phyloP scores from a whole-genome alignment of 1,284 basidiomycete genomes.

The Golubevia sp. region DNA sequence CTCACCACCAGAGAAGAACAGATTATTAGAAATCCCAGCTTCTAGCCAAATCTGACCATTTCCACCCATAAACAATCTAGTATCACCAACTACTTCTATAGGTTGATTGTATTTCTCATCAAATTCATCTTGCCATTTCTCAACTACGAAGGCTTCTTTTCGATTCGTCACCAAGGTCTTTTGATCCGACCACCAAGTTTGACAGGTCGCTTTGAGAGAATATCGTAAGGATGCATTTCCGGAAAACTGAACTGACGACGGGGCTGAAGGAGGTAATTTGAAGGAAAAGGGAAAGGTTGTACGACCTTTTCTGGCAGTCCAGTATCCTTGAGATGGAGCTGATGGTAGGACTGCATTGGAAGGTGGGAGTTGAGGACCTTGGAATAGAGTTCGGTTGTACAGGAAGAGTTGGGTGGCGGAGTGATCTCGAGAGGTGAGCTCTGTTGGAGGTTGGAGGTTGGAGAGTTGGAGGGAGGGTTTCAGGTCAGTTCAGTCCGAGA shows the following conservation, averaged over 20 bases:
- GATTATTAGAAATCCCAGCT: constrained; percentile 31
- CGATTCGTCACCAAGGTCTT: constrained; percentile 38
- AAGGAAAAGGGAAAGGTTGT: constrained; percentile 50
- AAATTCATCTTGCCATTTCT: constrained; percentile 38
- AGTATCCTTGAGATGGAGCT: constrained; percentile 41
- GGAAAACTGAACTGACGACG: constrained; percentile 41
- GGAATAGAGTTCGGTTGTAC: constrained; percentile 47
- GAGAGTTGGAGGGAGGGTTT: too few relatives aligned
- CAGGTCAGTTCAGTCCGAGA: too few relatives aligned
- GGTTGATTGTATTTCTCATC: constrained; percentile 28
- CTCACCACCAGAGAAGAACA: constrained; percentile 41
- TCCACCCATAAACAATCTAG: constrained; percentile 51
- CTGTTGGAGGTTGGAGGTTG: constrained; percentile 11
- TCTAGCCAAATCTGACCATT: constrained; percentile 50
- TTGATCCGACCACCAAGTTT: constrained; percentile 41
- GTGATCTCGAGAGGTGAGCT: constrained; percentile 47
- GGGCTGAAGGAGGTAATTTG: constrained; percentile 33
- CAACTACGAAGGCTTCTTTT: constrained; percentile 42
- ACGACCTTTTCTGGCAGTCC: constrained; percentile 47
- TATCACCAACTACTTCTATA: constrained; percentile 41
- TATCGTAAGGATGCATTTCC: constrained; percentile 46
- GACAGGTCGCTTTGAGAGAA: constrained; percentile 40
- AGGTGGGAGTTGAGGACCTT: constrained; percentile 45
- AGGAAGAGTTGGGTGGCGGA: constrained; percentile 48
- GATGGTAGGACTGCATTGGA: constrained; percentile 48